phyloP scores from a whole-genome alignment of 139 green algal species.

The Micractinium conductrix region DNA sequence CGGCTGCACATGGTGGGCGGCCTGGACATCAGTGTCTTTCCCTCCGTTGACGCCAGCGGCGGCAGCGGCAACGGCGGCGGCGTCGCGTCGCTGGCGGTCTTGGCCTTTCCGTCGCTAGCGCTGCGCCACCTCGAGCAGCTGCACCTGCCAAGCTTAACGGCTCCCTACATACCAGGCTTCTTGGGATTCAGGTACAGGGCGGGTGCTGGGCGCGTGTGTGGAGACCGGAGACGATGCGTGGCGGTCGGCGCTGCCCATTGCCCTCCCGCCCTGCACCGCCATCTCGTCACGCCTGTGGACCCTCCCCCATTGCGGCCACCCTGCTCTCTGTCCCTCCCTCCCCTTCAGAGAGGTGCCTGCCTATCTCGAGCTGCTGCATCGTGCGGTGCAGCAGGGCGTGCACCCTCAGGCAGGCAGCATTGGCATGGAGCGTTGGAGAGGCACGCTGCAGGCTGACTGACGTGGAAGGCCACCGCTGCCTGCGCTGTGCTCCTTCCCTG shows the following conservation, averaged over 20 bases:
- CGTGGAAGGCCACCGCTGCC: background rate
- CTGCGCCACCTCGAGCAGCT: constrained; percentile 61
- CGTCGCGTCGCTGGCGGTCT: constrained; percentile 48
- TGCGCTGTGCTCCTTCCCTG: background rate
- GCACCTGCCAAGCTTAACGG: constrained; percentile 30
- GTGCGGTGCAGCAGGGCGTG: background rate
- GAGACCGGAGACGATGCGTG: background rate
- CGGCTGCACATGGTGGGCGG: constrained; percentile 1
- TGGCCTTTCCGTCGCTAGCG: constrained; percentile 49
- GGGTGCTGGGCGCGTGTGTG: background rate
- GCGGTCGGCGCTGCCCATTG: background rate
- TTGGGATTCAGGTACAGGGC: constrained; percentile 41
- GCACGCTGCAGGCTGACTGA: background rate
- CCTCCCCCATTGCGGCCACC: background rate
- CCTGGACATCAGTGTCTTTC: constrained; percentile 31
- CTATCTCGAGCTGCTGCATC: constrained; percentile 3
- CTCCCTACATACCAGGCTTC: constrained; percentile 60
- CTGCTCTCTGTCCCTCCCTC: background rate
- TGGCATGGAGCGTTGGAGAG: background rate
- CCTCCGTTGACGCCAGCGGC: background rate
- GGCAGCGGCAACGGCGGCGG: background rate
- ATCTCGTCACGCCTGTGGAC: background rate
- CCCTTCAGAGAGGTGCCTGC: constrained; percentile 25
- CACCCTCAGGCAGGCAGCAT: background rate
- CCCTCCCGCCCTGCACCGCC: background rate